These are phyloP conservation scores for Trypanosoma avium DNA, from an alignment of 208 protist genomes.

Conservation along the genomic window DNA sequence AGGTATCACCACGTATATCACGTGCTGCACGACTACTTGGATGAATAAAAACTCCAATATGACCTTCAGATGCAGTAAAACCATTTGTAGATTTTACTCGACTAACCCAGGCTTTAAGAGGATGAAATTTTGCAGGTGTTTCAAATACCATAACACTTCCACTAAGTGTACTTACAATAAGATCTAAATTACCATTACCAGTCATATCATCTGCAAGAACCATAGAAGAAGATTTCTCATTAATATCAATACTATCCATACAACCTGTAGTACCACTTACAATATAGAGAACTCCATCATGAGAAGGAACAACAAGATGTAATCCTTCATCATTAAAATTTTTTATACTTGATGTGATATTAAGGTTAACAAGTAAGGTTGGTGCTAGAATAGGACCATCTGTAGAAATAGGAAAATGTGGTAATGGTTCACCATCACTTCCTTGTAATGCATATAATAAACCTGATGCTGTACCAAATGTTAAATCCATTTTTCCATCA, in stretches of 20 bases:
- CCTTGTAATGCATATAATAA: conserved; percentile 85
- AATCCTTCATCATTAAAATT: conserved; percentile 27
- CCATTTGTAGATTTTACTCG: conserved; percentile 80
- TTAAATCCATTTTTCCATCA: conserved; percentile 83
- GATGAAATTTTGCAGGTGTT: conserved; percentile 65
- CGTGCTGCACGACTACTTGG: conserved; percentile 42
- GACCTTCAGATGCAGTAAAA: conserved; percentile 59
- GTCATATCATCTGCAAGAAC: conserved; percentile 92
- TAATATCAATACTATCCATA: conserved; percentile 88
- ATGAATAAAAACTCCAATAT: conserved; percentile 76
- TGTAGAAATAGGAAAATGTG: conserved; percentile 75
- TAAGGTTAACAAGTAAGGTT: conserved; percentile 67
- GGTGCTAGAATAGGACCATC: conserved; percentile 72
- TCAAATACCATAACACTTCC: conserved; percentile 89
- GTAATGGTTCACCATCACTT: conserved; percentile 45
- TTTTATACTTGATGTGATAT: conserved; percentile 20
- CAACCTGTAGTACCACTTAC: conserved; percentile 75
- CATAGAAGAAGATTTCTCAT: conserved; percentile 85
- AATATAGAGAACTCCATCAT: conserved; percentile 90
- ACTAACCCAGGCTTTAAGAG: conserved; percentile 77
- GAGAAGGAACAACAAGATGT: conserved; percentile 80
- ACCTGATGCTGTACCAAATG: conserved; percentile 80
- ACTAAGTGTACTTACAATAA: conserved; percentile 86
- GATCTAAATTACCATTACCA: conserved; percentile 86
- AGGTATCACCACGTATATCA: conserved; percentile 73